These are phyloP conservation scores for Domatiomyces catenatus DNA, from an alignment of 2,329 filamentous ascomycete species.

Conservation along the genomic window DNA sequence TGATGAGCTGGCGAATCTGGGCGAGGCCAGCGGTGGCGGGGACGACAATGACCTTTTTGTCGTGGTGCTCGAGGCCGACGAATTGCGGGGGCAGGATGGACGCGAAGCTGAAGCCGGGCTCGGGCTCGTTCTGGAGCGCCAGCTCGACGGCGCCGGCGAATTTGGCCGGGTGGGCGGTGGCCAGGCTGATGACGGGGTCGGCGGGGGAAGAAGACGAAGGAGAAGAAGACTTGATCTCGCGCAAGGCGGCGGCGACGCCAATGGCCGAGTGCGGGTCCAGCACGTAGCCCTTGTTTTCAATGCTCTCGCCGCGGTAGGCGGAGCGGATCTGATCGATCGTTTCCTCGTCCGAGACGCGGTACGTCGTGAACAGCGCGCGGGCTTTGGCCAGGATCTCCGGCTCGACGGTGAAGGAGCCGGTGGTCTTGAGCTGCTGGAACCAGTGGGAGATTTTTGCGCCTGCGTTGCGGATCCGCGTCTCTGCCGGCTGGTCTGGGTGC, in stretches of 20 bases:
- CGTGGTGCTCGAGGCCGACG: constrained; percentile 58
- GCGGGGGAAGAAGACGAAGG: constrained; percentile 19
- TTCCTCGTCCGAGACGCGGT: constrained; percentile 49
- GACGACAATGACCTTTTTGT: constrained; percentile 56
- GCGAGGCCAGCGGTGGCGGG: constrained; percentile 52
- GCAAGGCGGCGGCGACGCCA: constrained; percentile 59
- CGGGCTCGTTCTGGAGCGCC: constrained; percentile 55
- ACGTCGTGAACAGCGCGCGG: constrained; percentile 62
- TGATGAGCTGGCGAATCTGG: constrained; percentile 59
- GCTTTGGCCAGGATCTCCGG: constrained; percentile 56
- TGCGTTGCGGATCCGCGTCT: constrained; percentile 8
- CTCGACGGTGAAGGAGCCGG: constrained; percentile 71
- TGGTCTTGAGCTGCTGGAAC: constrained; percentile 64
- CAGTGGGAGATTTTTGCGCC: constrained; percentile 64
- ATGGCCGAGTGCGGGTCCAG: constrained; percentile 89
- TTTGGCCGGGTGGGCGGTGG: constrained; percentile 91
- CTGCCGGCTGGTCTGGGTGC: constrained; percentile 11
- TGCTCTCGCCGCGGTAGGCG: constrained; percentile 33
- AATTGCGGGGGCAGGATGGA: constrained; percentile 72
- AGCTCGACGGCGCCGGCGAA: constrained; percentile 74
- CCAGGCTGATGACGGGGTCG: constrained; percentile 37
- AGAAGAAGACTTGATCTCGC: constrained; percentile 43
- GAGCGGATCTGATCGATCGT: constrained; percentile 51
- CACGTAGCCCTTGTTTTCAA: constrained; percentile 50
- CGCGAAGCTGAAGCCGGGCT: constrained; percentile 59